Base-by-base conservation (phyloP, 164 flowering plant species). In the Nelumbo lutea region DNA sequence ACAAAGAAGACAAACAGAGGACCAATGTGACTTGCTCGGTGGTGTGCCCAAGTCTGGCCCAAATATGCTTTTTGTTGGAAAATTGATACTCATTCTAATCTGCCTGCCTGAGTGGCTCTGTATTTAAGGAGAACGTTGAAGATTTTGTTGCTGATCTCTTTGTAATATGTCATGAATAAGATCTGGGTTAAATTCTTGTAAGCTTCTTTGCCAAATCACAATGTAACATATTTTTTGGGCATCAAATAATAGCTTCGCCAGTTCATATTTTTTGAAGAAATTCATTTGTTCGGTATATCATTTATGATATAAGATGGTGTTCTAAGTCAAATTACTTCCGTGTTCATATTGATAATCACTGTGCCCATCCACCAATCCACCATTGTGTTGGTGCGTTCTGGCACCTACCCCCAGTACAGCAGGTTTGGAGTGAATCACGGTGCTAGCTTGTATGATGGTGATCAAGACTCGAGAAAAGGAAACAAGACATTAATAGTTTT, bases 171-270 rank as follows among this genome's bases (percentile, higher is more conserved):
- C 2, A 14, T 61, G 64, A 65, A 71, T 67, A 68, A 11, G 50
- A 15, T 67, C 4, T 2, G 39, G 39, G 9, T 38, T 61, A 1
- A 15, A 42, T 47, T 4, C 15, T 53, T n/a, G 52, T n/a, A 40
- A 27, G 57, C 8, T 39, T 59, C 41, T 42, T 58, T 6, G 40
- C 11, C 14, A 40, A 59, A 72, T 51, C n/a, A 42, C 4, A 48
- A 50, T 71, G 64, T 71, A 47, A 65, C 51, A 68, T 59, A 71
- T 42, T 41, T 71, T 13, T 50, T 71, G 65, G 46, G 56, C 50
- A 57, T 41, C 58, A 11, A 71, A 65, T 65, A 41, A 65, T 5
- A 50, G 46, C 41, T 40, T 5, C 8, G 43, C 40, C 62, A 5
- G 40, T 39, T 40, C 42, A 39, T 10, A 39, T 39, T 6, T 15